phyloP scores from a whole-genome alignment of 345 rosid species.

The rapeseed (Brassica napus) region Da-Ae NC_063448.1:56454501-56455000 shows the following conservation, averaged over 20 bases:
- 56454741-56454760: background rate
- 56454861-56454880: slow-evolving; percentile 75
- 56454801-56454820: slow-evolving; percentile 86
- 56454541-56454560: background rate
- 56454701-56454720: background rate
- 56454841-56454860: slow-evolving; percentile 55
- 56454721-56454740: background rate
- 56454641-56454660: background rate
- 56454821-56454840: slow-evolving; percentile 65
- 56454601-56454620: background rate
- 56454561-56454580: background rate
- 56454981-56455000: background rate
- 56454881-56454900: slow-evolving; percentile 87
- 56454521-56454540: background rate
- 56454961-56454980: too few relatives aligned
- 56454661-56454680: background rate
- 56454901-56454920: slow-evolving; percentile 93
- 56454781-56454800: slow-evolving; percentile 86
- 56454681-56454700: background rate
- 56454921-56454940: slow-evolving; percentile 41
- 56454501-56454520: background rate
- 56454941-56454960: too few relatives aligned
- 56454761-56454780: slow-evolving; percentile 30
- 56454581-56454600: background rate
- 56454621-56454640: background rate